A percentile compares a stretch with the other conserved stretches of the same genome.
Conservation (phyloP, 495 filamentous ascomycete species). For the Annulohypoxylon maeteangense region DNA sequence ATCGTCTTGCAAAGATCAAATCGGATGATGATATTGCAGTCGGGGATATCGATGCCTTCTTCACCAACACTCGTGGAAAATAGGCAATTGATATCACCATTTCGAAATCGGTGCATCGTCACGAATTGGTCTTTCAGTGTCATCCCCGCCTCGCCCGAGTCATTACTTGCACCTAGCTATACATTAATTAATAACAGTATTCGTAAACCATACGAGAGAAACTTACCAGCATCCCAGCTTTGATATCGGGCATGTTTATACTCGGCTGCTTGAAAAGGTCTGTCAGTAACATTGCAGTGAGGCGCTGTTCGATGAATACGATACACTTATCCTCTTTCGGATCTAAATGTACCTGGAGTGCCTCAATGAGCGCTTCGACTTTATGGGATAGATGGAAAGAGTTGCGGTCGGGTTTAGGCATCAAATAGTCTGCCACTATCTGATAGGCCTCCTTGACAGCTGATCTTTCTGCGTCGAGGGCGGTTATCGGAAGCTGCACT, state of each 20-base stretch:
- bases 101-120: conserved; percentile 79
- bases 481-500: conserved; percentile 45
- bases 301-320: conserved; percentile 82
- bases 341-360: conserved; percentile 68
- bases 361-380: conserved; percentile 68
- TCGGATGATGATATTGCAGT: conserved; percentile 89
- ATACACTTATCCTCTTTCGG: conserved; percentile 72
- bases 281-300: conserved; percentile 77
- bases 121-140: conserved; percentile 80
- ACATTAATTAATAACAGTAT: conserved; percentile 3
- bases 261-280: conserved; percentile 68
- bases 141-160: conserved; percentile 50
- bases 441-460: conserved; percentile 69
- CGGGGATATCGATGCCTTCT: conserved; percentile 94
- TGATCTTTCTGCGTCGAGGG: conserved; percentile 56
- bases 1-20: conserved; percentile 92
- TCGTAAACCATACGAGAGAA: not conserved
- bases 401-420: conserved; percentile 56
- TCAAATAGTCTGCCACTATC: conserved; percentile 63
- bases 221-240: conserved; percentile 75
- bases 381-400: conserved; percentile 72
- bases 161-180: conserved; percentile 54
- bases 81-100: conserved; percentile 85
- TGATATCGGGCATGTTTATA: conserved; percentile 68
- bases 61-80: conserved; percentile 93